phyloP scores from a whole-genome alignment of 148 eudicot species.

The Chenopodium berlandieri region DNA sequence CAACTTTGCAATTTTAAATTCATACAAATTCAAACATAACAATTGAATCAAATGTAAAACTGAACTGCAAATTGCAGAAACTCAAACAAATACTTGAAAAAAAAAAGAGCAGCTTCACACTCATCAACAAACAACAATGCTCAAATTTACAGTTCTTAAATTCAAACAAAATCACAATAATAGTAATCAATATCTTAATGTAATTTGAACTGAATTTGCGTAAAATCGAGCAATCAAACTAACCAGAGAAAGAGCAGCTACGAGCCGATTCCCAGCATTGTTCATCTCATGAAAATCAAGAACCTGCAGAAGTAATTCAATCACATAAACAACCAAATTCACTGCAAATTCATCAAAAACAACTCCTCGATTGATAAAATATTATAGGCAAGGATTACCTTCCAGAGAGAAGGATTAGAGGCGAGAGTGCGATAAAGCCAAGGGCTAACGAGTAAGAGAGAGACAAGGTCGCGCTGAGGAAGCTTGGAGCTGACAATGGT shows the following conservation, averaged over 20 bases:
- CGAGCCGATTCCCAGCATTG: slow-evolving; percentile 72
- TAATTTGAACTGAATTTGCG: neutral
- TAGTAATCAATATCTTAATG: neutral
- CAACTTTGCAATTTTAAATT: neutral
- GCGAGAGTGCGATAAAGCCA: slow-evolving; percentile 60
- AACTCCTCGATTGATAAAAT: neutral
- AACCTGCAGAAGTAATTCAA: slow-evolving; percentile 32
- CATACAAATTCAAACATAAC: neutral
- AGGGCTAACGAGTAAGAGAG: slow-evolving; percentile 64
- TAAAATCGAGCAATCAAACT: slow-evolving; percentile 5
- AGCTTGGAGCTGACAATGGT: slow-evolving; percentile 60
- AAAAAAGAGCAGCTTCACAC: neutral
- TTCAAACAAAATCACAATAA: neutral
- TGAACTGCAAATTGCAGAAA: neutral
- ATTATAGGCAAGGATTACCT: slow-evolving; percentile 34
- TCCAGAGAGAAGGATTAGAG: slow-evolving; percentile 77
- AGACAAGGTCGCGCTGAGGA: slow-evolving; percentile 66
- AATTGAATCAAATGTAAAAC: neutral
- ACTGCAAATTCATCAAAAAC: neutral
- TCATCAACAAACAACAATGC: neutral
- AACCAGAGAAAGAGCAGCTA: slow-evolving; percentile 85
- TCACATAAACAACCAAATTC: neutral
- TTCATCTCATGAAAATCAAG: slow-evolving; percentile 81
- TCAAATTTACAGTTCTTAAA: neutral
- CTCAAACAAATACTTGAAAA: neutral